Percentiles rank a stretch among this genome's conserved stretches.
Conservation (phyloP, 306 rosid genomes). For the Hippophae tibetana region DNA sequence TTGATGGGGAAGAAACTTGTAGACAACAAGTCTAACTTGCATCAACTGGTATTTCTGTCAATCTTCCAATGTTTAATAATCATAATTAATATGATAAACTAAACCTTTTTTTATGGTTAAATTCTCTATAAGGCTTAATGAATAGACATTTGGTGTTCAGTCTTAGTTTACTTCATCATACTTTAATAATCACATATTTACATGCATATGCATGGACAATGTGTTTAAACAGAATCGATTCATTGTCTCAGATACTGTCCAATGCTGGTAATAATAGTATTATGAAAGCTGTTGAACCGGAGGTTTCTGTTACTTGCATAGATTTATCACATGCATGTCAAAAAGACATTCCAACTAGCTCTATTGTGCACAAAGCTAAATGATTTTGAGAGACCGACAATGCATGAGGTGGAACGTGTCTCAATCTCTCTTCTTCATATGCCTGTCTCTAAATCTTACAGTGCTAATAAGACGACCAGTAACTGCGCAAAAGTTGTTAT, state of each 20-base stretch:
- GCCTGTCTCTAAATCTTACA: constrained; percentile 25
- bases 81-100: no score
- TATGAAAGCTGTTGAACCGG: constrained; percentile 84
- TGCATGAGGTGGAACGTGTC: constrained; percentile 74
- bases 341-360: constrained; percentile 79
- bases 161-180: no score
- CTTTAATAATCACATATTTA: no score
- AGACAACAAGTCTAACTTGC: constrained; percentile 79
- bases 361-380: constrained; percentile 65
- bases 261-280: constrained; percentile 70
- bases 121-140: no score
- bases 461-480: no score
- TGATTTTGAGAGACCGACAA: constrained; percentile 60
- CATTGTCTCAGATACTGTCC: constrained; percentile 47
- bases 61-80: no score
- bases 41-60: constrained; percentile 50
- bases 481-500: no score
- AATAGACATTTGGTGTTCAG: no score
- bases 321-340: constrained; percentile 44
- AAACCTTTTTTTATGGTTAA: neutral
- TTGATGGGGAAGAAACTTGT: constrained; percentile 87
- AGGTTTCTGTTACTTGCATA: constrained; percentile 70
- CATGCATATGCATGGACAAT: neutral
- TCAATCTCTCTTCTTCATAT: constrained; percentile 55
- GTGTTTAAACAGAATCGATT: neutral